A percentile compares a stretch with the other conserved stretches of the same genome.
Conservation (phyloP, 345 rosid species). For the Linum usitatissimum region DNA sequence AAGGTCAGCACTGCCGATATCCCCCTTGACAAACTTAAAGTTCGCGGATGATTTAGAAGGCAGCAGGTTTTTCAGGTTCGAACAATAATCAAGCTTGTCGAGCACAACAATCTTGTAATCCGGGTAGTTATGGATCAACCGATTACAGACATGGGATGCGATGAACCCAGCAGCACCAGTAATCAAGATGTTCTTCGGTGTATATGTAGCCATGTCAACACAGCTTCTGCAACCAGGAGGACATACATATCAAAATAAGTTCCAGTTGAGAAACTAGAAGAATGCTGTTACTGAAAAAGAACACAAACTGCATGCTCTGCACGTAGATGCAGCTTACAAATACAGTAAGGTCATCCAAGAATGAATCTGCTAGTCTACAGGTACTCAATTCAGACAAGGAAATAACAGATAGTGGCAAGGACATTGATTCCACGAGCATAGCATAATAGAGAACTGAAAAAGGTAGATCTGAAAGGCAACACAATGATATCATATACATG, state of each 20-base stretch:
- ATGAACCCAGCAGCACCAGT: slow-evolving; percentile 90
- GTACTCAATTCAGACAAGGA: too few relatives aligned
- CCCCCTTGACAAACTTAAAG: slow-evolving; percentile 81
- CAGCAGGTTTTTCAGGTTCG: slow-evolving; percentile 64
- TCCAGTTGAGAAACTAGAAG: too few relatives aligned
- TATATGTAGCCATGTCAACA: slow-evolving; percentile 27
- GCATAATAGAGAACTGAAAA: too few relatives aligned
- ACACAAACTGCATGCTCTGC: not conserved
- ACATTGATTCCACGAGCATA: too few relatives aligned
- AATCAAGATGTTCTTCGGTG: slow-evolving; percentile 75
- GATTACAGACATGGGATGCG: slow-evolving; percentile 72
- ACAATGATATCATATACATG: not conserved
- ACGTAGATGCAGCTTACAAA: not conserved
- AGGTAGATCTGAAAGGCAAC: not conserved
- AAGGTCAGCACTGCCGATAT: slow-evolving; percentile 77
- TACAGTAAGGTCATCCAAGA: not conserved
- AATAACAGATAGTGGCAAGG: too few relatives aligned
- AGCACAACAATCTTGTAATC: slow-evolving; percentile 80
- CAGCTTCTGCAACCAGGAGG: slow-evolving; percentile 9
- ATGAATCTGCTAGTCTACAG: too few relatives aligned
- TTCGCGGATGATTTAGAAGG: slow-evolving; percentile 56
- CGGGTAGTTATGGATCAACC: slow-evolving; percentile 62
- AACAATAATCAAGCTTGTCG: slow-evolving; percentile 87
- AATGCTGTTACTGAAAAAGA: not conserved
- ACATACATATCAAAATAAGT: slow-evolving; percentile 1